phyloP scores from a whole-genome alignment of 129 eudicot species.

The Dittrichia graveolens region DNA sequence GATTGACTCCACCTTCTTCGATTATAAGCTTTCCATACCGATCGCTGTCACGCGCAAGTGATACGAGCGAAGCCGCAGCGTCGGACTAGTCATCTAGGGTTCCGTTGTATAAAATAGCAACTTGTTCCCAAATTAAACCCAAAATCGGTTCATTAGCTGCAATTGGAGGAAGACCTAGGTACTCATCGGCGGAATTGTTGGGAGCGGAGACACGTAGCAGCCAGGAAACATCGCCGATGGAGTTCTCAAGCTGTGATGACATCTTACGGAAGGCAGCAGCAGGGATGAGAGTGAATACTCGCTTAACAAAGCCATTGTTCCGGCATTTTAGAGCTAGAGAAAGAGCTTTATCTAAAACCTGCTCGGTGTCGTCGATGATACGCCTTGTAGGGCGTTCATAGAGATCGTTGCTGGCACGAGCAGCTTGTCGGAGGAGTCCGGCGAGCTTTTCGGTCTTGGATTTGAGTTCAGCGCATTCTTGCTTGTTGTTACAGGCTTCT shows the following conservation, averaged over 20 bases:
- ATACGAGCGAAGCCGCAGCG: slow-evolving; percentile 53
- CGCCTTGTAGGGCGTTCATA: slow-evolving; percentile 50
- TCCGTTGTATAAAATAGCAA: slow-evolving; percentile 41
- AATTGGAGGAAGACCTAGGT: slow-evolving; percentile 46
- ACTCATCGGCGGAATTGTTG: slow-evolving; percentile 36
- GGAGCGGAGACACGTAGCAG: slow-evolving; percentile 49
- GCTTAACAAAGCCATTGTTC: slow-evolving; percentile 38
- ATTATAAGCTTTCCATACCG: slow-evolving; percentile 53
- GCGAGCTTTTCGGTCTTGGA: slow-evolving; percentile 52
- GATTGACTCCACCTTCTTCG: slow-evolving; percentile 53
- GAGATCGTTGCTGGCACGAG: slow-evolving; percentile 52
- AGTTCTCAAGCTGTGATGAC: slow-evolving; percentile 43
- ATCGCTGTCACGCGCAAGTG: slow-evolving; percentile 45
- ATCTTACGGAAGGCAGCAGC: slow-evolving; percentile 45
- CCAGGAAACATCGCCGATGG: slow-evolving; percentile 49
- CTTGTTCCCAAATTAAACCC: slow-evolving; percentile 48
- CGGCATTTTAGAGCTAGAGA: slow-evolving; percentile 38
- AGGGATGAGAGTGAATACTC: slow-evolving; percentile 44
- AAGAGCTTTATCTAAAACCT: slow-evolving; percentile 44
- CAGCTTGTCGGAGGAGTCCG: slow-evolving; percentile 51
- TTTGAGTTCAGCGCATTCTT: slow-evolving; percentile 49
- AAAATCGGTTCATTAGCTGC: slow-evolving; percentile 51
- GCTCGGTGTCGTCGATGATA: slow-evolving; percentile 48
- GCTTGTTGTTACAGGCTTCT: slow-evolving; percentile 38
- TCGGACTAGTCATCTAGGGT: slow-evolving; percentile 40